Conservation (phyloP, 2,329 filamentous ascomycete genomes). For the Colletotrichum sp. region DNA sequence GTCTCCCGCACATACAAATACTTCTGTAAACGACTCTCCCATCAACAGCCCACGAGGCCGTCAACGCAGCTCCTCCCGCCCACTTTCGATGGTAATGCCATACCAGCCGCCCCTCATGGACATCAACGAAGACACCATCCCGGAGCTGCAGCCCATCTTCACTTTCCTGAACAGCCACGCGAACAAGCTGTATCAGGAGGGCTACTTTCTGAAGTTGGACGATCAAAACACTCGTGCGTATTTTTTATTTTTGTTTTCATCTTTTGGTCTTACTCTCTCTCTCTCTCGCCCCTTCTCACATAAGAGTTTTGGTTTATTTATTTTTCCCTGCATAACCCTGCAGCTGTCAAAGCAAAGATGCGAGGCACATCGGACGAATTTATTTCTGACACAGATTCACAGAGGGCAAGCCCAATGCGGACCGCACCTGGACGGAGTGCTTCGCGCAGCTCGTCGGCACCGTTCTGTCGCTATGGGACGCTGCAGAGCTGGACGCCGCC, state of each 20-base stretch:
- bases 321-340: not conserved
- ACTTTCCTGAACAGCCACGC: conserved; percentile 91
- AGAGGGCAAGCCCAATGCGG: conserved; percentile 87
- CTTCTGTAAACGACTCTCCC: conserved; percentile 47
- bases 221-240: conserved; percentile 88
- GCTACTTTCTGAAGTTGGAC: conserved; percentile 95
- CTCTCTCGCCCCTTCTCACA: not conserved
- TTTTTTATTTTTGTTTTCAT: not conserved
- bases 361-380: not conserved
- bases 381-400: conserved; percentile 13
- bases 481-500: conserved; percentile 85
- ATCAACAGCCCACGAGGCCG: conserved; percentile 46
- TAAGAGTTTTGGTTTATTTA: not conserved
- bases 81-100: conserved; percentile 84
- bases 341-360: not conserved
- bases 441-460: conserved; percentile 97
- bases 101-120: conserved; percentile 89
- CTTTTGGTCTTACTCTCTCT: not conserved
- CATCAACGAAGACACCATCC: conserved; percentile 81
- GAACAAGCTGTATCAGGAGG: conserved; percentile 97
- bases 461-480: conserved; percentile 94
- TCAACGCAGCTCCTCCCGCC: conserved; percentile 65
- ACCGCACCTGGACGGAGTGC: conserved; percentile 93
- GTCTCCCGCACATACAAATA: conserved; percentile 41
- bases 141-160: conserved; percentile 94